Evolutionary conservation across 163 green algal species (phyloP).

Genomic region (Chlamydomonas reinhardtii): DNA sequence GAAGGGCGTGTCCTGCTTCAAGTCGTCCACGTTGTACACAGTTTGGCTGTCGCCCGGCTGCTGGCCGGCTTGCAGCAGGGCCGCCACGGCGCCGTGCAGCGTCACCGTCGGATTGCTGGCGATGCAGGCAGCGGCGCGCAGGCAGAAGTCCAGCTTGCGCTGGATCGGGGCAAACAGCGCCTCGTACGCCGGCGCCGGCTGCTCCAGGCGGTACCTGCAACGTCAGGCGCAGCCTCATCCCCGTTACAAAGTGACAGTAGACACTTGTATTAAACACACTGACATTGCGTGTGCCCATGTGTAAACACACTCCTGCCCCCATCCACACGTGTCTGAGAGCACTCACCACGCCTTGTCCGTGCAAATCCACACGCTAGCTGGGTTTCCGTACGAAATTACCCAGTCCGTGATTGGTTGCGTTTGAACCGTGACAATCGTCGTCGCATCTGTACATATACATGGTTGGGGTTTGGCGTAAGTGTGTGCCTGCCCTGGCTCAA

Average conservation of each 20-base stretch:
- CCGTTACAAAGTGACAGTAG: too few relatives aligned
- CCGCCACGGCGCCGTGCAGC: not conserved
- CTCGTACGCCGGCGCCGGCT: constrained; percentile 59
- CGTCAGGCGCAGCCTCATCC: too few relatives aligned
- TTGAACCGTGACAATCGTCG: constrained; percentile 2
- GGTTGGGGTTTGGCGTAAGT: too few relatives aligned
- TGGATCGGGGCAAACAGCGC: constrained; percentile 30
- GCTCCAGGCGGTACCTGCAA: constrained; percentile 64
- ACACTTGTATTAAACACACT: too few relatives aligned
- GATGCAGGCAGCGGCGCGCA: constrained; percentile 25
- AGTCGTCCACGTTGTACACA: constrained; percentile 35
- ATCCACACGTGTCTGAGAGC: too few relatives aligned
- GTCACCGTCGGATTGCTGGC: not conserved
- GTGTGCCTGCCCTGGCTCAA: too few relatives aligned
- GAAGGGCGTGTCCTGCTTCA: constrained; percentile 48
- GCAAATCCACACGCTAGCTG: constrained; percentile 64
- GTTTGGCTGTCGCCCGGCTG: constrained; percentile 8
- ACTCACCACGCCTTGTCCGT: constrained; percentile 60
- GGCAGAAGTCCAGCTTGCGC: constrained; percentile 58
- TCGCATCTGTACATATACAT: not conserved
- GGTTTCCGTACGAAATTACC: constrained; percentile 66
- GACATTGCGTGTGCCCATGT: too few relatives aligned
- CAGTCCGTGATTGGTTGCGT: constrained; percentile 67
- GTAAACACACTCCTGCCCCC: too few relatives aligned
- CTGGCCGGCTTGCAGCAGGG: constrained; percentile 9